Percentiles rank a stretch among this genome's conserved stretches.
phyloP scores from a whole-genome alignment of 768 basidiomycete species.

The Macrocybe gigantea region DNA sequence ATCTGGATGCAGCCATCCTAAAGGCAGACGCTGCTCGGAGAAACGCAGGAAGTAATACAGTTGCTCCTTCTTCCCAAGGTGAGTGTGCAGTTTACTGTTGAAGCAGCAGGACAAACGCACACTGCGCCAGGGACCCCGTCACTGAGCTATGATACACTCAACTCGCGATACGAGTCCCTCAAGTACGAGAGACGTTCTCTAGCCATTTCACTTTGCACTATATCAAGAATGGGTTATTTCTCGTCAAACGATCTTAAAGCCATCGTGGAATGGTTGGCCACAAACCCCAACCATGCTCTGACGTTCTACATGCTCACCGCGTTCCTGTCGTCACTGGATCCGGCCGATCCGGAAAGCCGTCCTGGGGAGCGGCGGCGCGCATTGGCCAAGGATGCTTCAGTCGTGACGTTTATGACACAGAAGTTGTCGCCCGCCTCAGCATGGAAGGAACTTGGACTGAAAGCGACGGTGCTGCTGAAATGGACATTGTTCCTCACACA shows the following conservation, averaged over 20 bases:
- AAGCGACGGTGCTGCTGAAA: conserved; percentile 71
- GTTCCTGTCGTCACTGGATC: conserved; percentile 61
- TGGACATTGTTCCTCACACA: conserved; percentile 87
- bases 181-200: conserved; percentile 69
- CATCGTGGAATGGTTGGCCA: conserved; percentile 66
- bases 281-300: conserved; percentile 62
- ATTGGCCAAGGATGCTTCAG: conserved; percentile 39
- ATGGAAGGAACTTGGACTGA: conserved; percentile 70
- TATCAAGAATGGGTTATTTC: conserved; percentile 60
- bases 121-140: conserved; percentile 32
- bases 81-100: conserved; percentile 10
- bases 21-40: conserved; percentile 54
- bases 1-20: conserved; percentile 44
- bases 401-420: conserved; percentile 54
- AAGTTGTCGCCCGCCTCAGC: conserved; percentile 43
- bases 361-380: conserved; percentile 39
- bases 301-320: conserved; percentile 64
- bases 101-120: background rate
- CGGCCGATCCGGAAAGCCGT: conserved; percentile 46
- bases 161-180: conserved; percentile 65
- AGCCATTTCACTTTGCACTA: conserved; percentile 53
- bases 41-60: conserved; percentile 58
- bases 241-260: conserved; percentile 53
- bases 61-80: conserved; percentile 54
- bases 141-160: conserved; percentile 63